Base-by-base conservation (phyloP, 2,329 filamentous ascomycete species). In the Fusarium zealandicum region DNA sequence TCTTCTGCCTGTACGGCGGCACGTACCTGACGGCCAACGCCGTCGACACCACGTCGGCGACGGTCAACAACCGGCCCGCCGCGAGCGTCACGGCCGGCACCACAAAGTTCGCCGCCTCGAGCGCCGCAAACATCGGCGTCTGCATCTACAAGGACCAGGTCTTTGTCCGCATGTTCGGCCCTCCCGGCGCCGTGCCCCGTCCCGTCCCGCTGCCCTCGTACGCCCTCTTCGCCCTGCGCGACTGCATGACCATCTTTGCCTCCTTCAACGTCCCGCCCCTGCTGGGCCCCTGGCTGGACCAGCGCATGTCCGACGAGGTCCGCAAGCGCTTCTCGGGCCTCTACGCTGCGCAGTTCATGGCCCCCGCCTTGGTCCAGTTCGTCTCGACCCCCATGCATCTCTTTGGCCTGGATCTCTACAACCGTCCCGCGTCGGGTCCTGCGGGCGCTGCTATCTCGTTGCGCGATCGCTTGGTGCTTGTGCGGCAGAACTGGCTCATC, bases 1-100 rank as follows among this genome's bases (percentile, higher is more conserved):
- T 92, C 70, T 82, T 85, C 75, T 78, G 84, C 74, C 80, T 96
- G 36, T 98, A 97, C 80, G 90, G 87, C 57, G 88, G 90, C 63
- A 98, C 93, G 54, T 97, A 97, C 78, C 77, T 95, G 11, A 92
- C 90, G 1, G 93, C 93, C 60, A 97, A 97, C 78, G 76, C 83
- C 11, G 85, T 96, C 70, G 93, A 98, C 77, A 97, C 93, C 0
- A 73, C 85, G 40, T 78, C 86, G 37, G 88, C 90, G 5, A 92
- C 89, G 2, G 64, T 86, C 12, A 73, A 78, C 41, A 76, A 83
- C 68, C 74, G 78, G 13, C 78, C 86, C 28, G 83, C 89, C 6
- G 77, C 79, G 6, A 74, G 78, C 63, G 87, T 91, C 25, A 93
- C 90, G 1, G 81, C 89, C 8, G 92, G 92, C 50, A 82, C 87